Evolutionary conservation across 352 stramenopile genomes (phyloP).

Genomic region (Globisporangium ultimum): DNA sequence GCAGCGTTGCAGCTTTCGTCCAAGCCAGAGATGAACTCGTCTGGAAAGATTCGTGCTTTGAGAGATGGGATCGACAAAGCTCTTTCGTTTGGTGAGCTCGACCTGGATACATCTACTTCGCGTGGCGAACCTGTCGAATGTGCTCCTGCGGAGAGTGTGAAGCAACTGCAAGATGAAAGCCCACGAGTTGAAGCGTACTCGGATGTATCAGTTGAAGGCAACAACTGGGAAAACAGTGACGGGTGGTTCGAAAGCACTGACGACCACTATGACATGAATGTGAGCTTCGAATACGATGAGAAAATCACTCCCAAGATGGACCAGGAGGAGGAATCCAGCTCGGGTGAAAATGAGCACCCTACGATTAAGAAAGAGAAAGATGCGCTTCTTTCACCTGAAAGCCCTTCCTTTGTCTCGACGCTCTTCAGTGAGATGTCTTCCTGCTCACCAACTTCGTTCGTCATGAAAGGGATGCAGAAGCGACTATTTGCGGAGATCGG

Average conservation of each 20-base stretch:
- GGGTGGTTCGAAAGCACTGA: slow-evolving; percentile 9
- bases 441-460: slow-evolving; percentile 47
- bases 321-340: slow-evolving; percentile 14
- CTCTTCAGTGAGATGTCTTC: slow-evolving; percentile 41
- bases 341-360: slow-evolving; percentile 2
- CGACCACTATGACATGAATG: slow-evolving; percentile 7
- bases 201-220: slow-evolving; percentile 3
- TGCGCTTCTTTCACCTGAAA: slow-evolving; percentile 13
- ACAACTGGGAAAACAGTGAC: slow-evolving; percentile 5
- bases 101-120: neutral
- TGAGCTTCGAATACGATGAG: slow-evolving; percentile 1
- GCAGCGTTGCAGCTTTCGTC: slow-evolving; percentile 2
- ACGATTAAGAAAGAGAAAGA: slow-evolving; percentile 27
- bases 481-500: slow-evolving; percentile 57
- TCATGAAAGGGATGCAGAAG: slow-evolving; percentile 63
- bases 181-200: neutral
- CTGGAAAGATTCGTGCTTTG: slow-evolving; percentile 2
- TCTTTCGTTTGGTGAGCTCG: neutral
- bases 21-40: slow-evolving; percentile 3
- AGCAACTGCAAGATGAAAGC: neutral
- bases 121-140: slow-evolving; percentile 1
- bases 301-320: slow-evolving; percentile 10
- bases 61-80: slow-evolving; percentile 9
- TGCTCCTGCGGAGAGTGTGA: neutral
- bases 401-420: slow-evolving; percentile 32